These are phyloP conservation scores for Thielaviopsis populi DNA, from an alignment of 2,329 filamentous ascomycete species.

Conservation along the genomic window DNA sequence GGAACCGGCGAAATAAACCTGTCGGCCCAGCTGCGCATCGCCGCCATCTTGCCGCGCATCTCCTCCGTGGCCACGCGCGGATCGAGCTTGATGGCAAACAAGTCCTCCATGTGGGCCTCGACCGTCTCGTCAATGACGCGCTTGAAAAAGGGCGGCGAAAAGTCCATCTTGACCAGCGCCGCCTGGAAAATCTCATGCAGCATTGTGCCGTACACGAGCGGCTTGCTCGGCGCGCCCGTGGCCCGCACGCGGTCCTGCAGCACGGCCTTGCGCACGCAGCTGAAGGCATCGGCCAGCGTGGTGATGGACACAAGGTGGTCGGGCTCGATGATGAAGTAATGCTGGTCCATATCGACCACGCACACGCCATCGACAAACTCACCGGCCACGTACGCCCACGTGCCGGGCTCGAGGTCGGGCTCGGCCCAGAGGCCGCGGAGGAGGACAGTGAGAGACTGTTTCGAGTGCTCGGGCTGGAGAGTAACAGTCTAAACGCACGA, in stretches of 20 bases:
- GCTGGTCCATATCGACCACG: constrained; percentile 64
- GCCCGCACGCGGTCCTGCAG: constrained; percentile 91
- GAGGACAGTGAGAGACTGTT: constrained; percentile 50
- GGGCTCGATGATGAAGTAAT: constrained; percentile 82
- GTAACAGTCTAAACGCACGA: constrained; percentile 57
- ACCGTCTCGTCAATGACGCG: constrained; percentile 52
- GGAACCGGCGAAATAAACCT: constrained; percentile 62
- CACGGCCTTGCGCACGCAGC: constrained; percentile 77
- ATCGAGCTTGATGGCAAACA: constrained; percentile 74
- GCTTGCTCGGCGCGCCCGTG: constrained; percentile 61
- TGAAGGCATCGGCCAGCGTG: constrained; percentile 90
- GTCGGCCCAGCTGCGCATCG: constrained; percentile 69
- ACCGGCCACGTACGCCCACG: constrained; percentile 78
- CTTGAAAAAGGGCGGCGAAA: constrained; percentile 55
- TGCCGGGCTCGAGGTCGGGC: constrained; percentile 56
- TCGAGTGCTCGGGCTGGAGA: constrained; percentile 64
- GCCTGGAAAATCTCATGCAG: constrained; percentile 93
- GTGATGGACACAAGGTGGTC: constrained; percentile 93
- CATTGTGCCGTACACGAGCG: constrained; percentile 83
- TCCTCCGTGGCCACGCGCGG: constrained; percentile 61
- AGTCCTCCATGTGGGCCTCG: constrained; percentile 68
- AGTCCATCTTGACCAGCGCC: constrained; percentile 67
- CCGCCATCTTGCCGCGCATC: constrained; percentile 66
- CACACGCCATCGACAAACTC: constrained; percentile 60
- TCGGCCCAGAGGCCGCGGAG: constrained; percentile 79